Conservation (phyloP, 306 rosid species). For the Fagus sylvatica region DNA sequence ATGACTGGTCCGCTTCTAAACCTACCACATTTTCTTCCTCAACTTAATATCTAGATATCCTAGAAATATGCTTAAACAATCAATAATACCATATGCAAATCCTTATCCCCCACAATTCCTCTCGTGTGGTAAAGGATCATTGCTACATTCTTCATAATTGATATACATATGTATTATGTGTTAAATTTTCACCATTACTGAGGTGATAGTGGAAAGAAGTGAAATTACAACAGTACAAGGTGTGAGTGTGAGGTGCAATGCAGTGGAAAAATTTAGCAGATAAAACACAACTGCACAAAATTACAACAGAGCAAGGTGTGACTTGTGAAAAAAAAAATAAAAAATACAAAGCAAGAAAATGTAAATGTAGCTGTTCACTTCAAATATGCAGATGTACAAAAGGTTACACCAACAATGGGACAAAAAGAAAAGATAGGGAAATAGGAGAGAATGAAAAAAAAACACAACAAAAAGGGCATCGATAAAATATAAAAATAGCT, state of each 20-base stretch:
- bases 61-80: background rate
- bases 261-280: too few relatives aligned
- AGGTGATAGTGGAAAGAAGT: background rate
- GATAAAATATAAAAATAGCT: too few relatives aligned
- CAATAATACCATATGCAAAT: background rate
- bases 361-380: background rate
- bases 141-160: background rate
- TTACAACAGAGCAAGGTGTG: background rate
- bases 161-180: background rate
- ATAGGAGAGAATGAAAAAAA: too few relatives aligned
- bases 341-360: background rate
- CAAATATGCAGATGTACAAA: too few relatives aligned
- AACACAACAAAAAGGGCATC: too few relatives aligned
- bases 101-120: background rate
- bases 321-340: background rate
- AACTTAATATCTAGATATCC: background rate
- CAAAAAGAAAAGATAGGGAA: too few relatives aligned
- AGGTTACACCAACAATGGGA: too few relatives aligned
- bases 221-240: background rate
- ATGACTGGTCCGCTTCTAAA: background rate
- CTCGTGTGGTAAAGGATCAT: background rate
- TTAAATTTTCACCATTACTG: background rate
- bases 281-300: too few relatives aligned
- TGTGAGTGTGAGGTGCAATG: too few relatives aligned
- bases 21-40: background rate